Conservation (phyloP, 108 stramenopile genomes). For the Cyclotella choctawhatcheeana region DNA sequence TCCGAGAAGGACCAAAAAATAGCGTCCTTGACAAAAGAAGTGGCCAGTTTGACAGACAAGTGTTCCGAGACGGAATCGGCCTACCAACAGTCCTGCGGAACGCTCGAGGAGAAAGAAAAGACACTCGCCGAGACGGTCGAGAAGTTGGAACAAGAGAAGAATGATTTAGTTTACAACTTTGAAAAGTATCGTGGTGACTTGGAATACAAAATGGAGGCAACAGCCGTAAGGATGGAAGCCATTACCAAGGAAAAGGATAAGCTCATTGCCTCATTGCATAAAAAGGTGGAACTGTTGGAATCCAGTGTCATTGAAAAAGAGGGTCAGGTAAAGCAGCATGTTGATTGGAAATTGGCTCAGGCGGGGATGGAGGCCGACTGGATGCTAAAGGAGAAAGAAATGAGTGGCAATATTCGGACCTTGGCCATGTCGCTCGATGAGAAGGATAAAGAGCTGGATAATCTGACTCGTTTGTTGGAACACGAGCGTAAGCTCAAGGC, state of each 20-base stretch:
- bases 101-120: constrained; percentile 22
- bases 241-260: constrained; percentile 39
- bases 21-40: constrained; percentile 8
- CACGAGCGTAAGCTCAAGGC: constrained; percentile 10
- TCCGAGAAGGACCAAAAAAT: constrained; percentile 12
- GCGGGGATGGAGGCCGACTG: background rate
- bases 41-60: background rate
- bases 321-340: constrained; percentile 2
- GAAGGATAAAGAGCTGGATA: constrained; percentile 29
- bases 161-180: constrained; percentile 23
- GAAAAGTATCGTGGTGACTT: constrained; percentile 30
- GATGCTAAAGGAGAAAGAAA: background rate
- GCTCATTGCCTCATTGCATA: constrained; percentile 35
- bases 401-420: constrained; percentile 30
- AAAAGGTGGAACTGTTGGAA: constrained; percentile 37
- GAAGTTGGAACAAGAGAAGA: constrained; percentile 9
- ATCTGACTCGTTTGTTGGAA: constrained; percentile 14
- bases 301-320: constrained; percentile 26
- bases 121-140: background rate
- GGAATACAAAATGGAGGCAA: constrained; percentile 21
- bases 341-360: background rate
- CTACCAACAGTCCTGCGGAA: constrained; percentile 7
- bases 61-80: constrained; percentile 16
- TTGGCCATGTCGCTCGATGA: constrained; percentile 29
- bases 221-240: constrained; percentile 23